Conservation (phyloP, 108 stramenopile species). For the Cyclostephanos invisitatus region DNA sequence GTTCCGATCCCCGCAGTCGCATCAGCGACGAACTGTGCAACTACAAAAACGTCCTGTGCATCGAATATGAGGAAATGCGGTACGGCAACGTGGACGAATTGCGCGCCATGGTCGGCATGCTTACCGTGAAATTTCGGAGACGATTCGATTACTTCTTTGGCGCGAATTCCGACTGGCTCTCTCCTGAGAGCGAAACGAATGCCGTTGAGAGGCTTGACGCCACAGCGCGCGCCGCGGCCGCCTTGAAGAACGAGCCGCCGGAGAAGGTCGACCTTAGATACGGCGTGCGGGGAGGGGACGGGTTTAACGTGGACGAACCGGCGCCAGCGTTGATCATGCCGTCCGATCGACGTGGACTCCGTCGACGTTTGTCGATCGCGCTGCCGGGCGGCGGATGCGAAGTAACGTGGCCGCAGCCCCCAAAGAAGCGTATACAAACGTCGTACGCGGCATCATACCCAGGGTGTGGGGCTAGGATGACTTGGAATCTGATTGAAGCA, state of each 20-base stretch:
- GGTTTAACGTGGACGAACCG: not conserved
- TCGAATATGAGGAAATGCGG: conserved; percentile 37
- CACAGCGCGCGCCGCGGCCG: conserved; percentile 14
- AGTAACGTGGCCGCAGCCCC: conserved; percentile 27
- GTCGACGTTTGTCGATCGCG: conserved; percentile 26
- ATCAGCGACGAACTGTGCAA: conserved; percentile 21
- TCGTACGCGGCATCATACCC: conserved; percentile 34
- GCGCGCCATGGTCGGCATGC: conserved; percentile 14
- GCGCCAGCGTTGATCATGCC: not conserved
- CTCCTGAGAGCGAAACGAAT: conserved; percentile 8
- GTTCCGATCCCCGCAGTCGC: not conserved
- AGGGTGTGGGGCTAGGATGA: conserved; percentile 33
- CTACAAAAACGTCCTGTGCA: conserved; percentile 48
- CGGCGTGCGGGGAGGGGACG: conserved; percentile 28
- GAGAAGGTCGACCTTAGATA: conserved; percentile 23
- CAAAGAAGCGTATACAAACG: conserved; percentile 8
- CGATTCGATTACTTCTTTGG: conserved; percentile 35
- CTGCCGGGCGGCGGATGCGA: conserved; percentile 32
- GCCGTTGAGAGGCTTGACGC: conserved; percentile 21
- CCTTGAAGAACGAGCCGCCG: conserved; percentile 16
- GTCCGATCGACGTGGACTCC: not conserved
- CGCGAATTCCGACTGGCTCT: conserved; percentile 15
- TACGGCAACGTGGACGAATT: conserved; percentile 31
- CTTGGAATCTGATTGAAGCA: conserved; percentile 36
- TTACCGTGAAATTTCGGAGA: conserved; percentile 29